Evolutionary conservation across 2,329 filamentous ascomycete species (phyloP), one percentile per base, ranked within the genome.

Genomic region (Fusarium sp.): DNA sequence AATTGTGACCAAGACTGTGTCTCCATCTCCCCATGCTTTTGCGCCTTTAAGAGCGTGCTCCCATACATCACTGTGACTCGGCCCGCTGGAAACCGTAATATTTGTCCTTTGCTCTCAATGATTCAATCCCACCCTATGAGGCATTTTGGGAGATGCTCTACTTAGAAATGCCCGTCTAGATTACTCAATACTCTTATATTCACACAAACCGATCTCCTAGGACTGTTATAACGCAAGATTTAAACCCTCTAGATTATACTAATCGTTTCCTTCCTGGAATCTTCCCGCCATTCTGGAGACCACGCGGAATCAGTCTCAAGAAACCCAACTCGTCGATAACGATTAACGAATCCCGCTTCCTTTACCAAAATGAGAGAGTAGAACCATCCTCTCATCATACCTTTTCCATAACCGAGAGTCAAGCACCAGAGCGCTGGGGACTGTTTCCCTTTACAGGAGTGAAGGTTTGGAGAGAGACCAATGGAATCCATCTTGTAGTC

Each of bases 221-320:
- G n/a, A n/a, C n/a, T n/a, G n/a, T n/a, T n/a, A n/a, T n/a, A n/a
- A n/a, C n/a, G n/a, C n/a, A n/a, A 20, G 20, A 20, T 20, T 20
- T 20, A 20, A 20, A 20, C 2, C 20, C 20, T 2, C 11, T 33
- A 33, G 11, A 35, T 40, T 20, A 40, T 43, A 7, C 6, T 4
- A 7, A 43, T 4, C 1, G 11, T 43, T 14, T 43, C 11, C 0
- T 22, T 43, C 3, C 14, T 1, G 2, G 4, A 14, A 8, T 22
- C 40, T 4, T 43, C 20, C 5, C 6, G 6, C 11, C n/a, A 11
- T 43, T 20, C 40, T 14, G 40, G n/a, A 14, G n/a, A 43, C 40
- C 40, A 43, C n/a, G n/a, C n/a, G n/a, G n/a, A n/a, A n/a, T 43
- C 40, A 43, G n/a, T 7, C 40, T 43, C 40, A 43, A 43, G 40